phyloP scores from a whole-genome alignment of 352 stramenopile species.

The Globisporangium lucens region DNA sequence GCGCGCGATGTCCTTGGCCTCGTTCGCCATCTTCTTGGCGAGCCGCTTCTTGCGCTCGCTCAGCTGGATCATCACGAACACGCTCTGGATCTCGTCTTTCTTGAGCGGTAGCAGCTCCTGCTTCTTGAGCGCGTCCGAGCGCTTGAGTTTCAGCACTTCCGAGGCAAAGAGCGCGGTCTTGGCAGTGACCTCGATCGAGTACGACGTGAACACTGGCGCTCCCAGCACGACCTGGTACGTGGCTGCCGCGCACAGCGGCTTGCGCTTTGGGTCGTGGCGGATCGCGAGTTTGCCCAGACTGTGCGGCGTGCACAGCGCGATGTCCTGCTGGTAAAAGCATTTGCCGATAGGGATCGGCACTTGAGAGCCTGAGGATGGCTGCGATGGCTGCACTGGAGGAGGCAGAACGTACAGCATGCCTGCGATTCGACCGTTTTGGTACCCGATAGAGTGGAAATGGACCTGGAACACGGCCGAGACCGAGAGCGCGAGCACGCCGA shows the following conservation, averaged over 20 bases:
- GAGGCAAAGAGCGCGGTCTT: conserved; percentile 42
- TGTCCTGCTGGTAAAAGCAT: conserved; percentile 44
- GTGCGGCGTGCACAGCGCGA: conserved; percentile 62
- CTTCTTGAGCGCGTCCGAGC: conserved; percentile 52
- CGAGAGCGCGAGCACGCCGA: conserved; percentile 49
- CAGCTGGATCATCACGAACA: conserved; percentile 70
- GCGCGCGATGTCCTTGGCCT: conserved; percentile 43
- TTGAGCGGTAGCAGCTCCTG: conserved; percentile 59
- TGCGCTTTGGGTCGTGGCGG: conserved; percentile 50
- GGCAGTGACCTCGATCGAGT: conserved; percentile 58
- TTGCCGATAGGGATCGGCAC: conserved; percentile 49
- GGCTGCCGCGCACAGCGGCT: conserved; percentile 44
- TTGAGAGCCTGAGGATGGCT: conserved; percentile 1
- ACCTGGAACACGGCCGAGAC: conserved; percentile 73
- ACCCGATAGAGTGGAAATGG: conserved; percentile 64
- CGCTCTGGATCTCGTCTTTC: conserved; percentile 58
- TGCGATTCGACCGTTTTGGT: conserved; percentile 73
- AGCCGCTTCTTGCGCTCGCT: conserved; percentile 67
- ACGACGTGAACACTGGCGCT: conserved; percentile 61
- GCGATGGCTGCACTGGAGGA: conserved; percentile 1
- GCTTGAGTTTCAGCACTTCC: conserved; percentile 49
- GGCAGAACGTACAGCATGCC: conserved; percentile 73
- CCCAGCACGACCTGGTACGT: conserved; percentile 77
- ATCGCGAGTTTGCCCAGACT: conserved; percentile 64
- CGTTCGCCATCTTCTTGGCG: conserved; percentile 39